These are phyloP conservation scores for Diaporthe citriasiana DNA, from an alignment of 2,329 filamentous ascomycete genomes.

Conservation along the genomic window DNA sequence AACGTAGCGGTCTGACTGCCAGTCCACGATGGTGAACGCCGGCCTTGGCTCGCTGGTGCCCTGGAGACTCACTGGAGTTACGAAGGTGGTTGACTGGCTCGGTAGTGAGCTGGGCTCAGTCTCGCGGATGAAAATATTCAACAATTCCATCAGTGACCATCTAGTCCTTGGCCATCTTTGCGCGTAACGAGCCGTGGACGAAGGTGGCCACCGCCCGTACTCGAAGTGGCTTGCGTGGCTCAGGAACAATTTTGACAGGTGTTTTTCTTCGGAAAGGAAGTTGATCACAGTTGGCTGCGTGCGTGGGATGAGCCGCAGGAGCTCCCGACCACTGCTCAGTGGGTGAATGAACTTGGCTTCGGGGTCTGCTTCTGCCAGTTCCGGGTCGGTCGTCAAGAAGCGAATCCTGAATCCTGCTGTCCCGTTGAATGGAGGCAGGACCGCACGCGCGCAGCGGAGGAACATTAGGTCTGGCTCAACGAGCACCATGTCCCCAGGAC, in stretches of 20 bases:
- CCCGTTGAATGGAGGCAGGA: constrained; percentile 5
- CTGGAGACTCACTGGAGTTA: constrained; percentile 44
- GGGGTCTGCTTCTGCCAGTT: neutral
- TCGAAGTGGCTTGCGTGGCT: constrained; percentile 48
- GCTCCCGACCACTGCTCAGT: constrained; percentile 42
- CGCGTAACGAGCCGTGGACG: neutral
- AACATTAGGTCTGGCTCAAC: constrained; percentile 48
- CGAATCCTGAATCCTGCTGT: constrained; percentile 40
- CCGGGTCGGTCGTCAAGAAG: constrained; percentile 45
- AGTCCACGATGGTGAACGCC: constrained; percentile 56
- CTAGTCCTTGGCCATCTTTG: neutral
- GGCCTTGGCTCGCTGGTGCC: constrained; percentile 13
- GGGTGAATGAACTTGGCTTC: constrained; percentile 32
- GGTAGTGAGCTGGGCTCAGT: neutral
- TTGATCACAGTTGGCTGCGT: constrained; percentile 50
- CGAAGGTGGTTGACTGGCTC: constrained; percentile 32
- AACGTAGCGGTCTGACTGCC: constrained; percentile 53
- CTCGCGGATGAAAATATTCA: no score
- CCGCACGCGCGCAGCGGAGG: neutral
- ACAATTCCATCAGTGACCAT: neutral
- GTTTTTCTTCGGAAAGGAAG: constrained; percentile 48
- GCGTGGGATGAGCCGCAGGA: constrained; percentile 49
- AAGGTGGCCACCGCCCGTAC: constrained; percentile 43
- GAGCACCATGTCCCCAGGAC: constrained; percentile 45
- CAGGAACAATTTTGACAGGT: constrained; percentile 46